These are phyloP conservation scores for Trichoderma gracile DNA, from an alignment of 2,329 filamentous ascomycete species.

Conservation along the genomic window DNA sequence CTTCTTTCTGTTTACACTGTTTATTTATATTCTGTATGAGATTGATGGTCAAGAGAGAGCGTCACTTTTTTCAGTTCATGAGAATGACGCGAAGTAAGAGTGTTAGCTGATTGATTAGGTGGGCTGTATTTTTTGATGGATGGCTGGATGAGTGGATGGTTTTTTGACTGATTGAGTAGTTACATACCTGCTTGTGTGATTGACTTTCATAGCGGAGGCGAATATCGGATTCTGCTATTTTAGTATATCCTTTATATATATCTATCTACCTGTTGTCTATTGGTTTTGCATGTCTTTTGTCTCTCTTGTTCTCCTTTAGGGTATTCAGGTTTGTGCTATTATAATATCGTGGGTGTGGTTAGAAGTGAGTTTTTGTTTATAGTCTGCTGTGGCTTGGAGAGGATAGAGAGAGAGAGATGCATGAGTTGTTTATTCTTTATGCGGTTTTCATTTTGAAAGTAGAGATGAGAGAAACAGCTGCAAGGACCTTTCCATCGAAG, in stretches of 20 bases:
- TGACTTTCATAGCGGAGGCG: too few species aligned
- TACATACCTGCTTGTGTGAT: too few species aligned
- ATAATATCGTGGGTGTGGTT: too few species aligned
- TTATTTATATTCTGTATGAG: conserved; percentile 13
- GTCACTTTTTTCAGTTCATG: not conserved
- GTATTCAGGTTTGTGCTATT: too few species aligned
- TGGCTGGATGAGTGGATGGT: too few species aligned
- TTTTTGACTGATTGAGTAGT: not conserved
- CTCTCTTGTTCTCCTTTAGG: not conserved
- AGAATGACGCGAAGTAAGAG: not conserved
- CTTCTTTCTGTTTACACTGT: not conserved
- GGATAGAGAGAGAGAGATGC: too few species aligned
- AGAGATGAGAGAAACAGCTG: too few species aligned
- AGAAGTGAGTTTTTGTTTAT: too few species aligned
- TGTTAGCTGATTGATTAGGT: not conserved
- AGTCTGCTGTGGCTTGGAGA: too few species aligned
- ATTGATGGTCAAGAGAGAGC: conserved; percentile 7
- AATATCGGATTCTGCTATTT: conserved; percentile 33
- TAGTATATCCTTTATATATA: not conserved
- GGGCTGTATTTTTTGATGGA: not conserved
- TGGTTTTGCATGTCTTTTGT: not conserved
- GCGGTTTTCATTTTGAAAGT: too few species aligned
- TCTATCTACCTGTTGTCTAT: conserved; percentile 18
- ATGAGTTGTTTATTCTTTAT: too few species aligned
- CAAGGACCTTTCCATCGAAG: too few species aligned